These are phyloP conservation scores for Amniculicola lignicola DNA, from an alignment of 495 filamentous ascomycete species.

Conservation along the genomic window DNA sequence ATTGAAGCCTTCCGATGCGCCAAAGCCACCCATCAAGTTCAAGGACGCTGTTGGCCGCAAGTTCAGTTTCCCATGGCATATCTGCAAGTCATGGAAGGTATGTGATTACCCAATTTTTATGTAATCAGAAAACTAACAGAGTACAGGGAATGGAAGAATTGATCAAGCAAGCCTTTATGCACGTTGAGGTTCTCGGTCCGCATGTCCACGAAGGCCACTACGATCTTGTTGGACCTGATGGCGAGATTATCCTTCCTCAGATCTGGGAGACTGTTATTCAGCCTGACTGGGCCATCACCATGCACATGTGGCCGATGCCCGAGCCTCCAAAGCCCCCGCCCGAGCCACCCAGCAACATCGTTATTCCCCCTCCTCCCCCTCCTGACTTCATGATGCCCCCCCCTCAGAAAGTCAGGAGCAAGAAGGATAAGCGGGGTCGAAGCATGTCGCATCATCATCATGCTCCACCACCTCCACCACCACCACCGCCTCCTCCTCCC, in stretches of 20 bases:
- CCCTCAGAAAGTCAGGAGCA: conserved; percentile 3
- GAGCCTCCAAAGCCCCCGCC: conserved; percentile 47
- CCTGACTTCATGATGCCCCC: background rate
- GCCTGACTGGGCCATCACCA: conserved; percentile 85
- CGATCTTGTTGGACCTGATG: conserved; percentile 77
- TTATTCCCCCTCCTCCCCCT: conserved; percentile 6
- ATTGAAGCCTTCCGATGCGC: conserved; percentile 44
- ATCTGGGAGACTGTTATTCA: conserved; percentile 84
- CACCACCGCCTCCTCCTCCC: conserved; percentile 7
- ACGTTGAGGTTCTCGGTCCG: conserved; percentile 76
- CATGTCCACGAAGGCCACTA: conserved; percentile 84
- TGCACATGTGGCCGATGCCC: conserved; percentile 96
- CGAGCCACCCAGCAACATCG: background rate
- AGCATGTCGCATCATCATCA: conserved; percentile 1
- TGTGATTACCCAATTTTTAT: conserved; percentile 1
- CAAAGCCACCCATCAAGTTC: conserved; percentile 66
- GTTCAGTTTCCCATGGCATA: conserved; percentile 78
- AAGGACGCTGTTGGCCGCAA: conserved; percentile 84
- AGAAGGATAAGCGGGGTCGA: conserved; percentile 4
- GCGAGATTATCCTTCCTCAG: conserved; percentile 82
- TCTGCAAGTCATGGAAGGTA: conserved; percentile 75
- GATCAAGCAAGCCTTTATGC: conserved; percentile 82
- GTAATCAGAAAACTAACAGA: background rate
- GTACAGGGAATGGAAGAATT: conserved; percentile 58
- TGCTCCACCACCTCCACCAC: conserved; percentile 10